Base-by-base conservation (phyloP, 1,284 basidiomycete genomes). In the Puccinia polysora region DNA sequence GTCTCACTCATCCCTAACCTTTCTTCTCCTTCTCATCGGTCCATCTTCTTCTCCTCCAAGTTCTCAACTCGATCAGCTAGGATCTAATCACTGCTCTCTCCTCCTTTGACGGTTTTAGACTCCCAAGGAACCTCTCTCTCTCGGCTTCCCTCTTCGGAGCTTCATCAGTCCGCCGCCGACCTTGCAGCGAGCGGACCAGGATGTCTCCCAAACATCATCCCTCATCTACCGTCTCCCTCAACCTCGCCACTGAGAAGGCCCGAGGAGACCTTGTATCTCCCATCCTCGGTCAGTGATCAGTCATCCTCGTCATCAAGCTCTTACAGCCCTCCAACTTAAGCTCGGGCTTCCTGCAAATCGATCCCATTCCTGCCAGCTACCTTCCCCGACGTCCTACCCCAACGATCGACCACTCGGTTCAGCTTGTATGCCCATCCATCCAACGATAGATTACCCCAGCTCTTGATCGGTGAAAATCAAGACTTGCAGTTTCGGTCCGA, bases 311-410 rank as follows among this genome's bases (percentile, higher is more conserved):
- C 25, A 18, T 45, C 43, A 28, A 7, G 30, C 4, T 2, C 34
- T 38, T 28, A 15, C 14, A 10, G 34, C 23, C 30, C 4, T 32
- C 4, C 10, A 4, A 25, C 5, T 55, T 32, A 25, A 55, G 6
- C 30, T 10, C n/a, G 15, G 18, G 6, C 5, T 28, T 10, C 18
- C 4, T 18, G 3, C 23, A 36, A 6, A 6, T 5, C 4, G 30
- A 10, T 58, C 14, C 28, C 25, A 1, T 40, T 2, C 4, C n/a
- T 28, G 5, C 10, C 14, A 68, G 65, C 43, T 18, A 69, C 38
- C n/a, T 69, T 69, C 30, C 65, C 65, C 34, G 65, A 69, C 49
- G 65, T 69, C 4, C 52, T 30, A 15, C 65, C 65, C 3, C 15
- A 58, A 20, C 36, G 28, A 34, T 55, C 49, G 12, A 58, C 40